Percentiles rank a stretch among this genome's conserved stretches.
These are phyloP conservation scores for Cytospora leucostoma DNA, from an alignment of 2,329 filamentous ascomycete species.

Conservation along the genomic window DNA sequence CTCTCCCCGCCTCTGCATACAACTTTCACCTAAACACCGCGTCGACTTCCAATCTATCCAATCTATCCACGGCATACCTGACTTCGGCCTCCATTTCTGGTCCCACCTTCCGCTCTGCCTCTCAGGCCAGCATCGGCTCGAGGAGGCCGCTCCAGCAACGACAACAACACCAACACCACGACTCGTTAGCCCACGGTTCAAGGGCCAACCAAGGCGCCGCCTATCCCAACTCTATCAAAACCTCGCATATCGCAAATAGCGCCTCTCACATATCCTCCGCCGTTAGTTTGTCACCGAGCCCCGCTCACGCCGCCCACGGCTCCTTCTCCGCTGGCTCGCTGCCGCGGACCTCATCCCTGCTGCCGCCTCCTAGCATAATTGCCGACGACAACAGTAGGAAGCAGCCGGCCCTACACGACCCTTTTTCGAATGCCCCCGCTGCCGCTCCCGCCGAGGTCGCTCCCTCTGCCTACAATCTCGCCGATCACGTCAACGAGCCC, in stretches of 20 bases:
- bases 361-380: conserved; percentile 42
- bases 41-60: conserved; percentile 15
- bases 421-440: conserved; percentile 28
- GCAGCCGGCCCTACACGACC: conserved; percentile 29
- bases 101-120: conserved; percentile 24
- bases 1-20: conserved; percentile 26
- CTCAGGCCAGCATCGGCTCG: conserved; percentile 17
- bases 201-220: conserved; percentile 23
- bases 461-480: conserved; percentile 30
- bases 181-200: conserved; percentile 19
- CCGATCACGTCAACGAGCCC: conserved; percentile 27
- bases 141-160: conserved; percentile 18
- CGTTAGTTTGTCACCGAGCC: conserved; percentile 25
- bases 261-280: conserved; percentile 25
- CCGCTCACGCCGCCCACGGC: conserved; percentile 30
- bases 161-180: conserved; percentile 11
- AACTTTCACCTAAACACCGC: conserved; percentile 25
- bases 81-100: conserved; percentile 2
- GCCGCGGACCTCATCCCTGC: conserved; percentile 47
- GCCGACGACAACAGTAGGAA: conserved; percentile 24
- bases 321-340: conserved; percentile 37
- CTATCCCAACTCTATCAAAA: conserved; percentile 8
- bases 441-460: background rate
- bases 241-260: conserved; percentile 24
- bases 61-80: conserved; percentile 9